Percentiles rank a stretch among this genome's conserved stretches.
These are phyloP conservation scores for Jackrogersella minutella DNA, from an alignment of 495 filamentous ascomycete species.

Conservation along the genomic window DNA sequence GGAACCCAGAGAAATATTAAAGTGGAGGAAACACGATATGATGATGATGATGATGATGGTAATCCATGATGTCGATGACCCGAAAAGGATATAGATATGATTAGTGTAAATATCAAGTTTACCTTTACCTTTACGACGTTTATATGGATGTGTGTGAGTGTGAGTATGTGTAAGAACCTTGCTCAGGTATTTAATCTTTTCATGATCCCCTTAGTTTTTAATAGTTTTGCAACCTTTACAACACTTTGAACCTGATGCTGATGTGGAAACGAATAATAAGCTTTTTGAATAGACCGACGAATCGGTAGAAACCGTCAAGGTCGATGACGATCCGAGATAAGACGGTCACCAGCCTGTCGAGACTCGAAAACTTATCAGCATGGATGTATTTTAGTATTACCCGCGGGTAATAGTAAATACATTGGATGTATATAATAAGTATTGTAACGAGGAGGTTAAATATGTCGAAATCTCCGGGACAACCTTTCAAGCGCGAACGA, in stretches of 20 bases:
- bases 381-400: not conserved
- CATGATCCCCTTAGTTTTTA: no score
- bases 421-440: not conserved
- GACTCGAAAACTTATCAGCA: not conserved
- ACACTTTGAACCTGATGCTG: not conserved
- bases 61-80: conserved; percentile 18
- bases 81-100: conserved; percentile 1
- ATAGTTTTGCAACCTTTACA: not conserved
- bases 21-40: conserved; percentile 22
- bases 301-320: conserved; percentile 1
- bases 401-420: not conserved
- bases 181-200: no score
- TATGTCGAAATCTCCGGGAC: conserved; percentile 19
- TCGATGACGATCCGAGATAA: conserved; percentile 2
- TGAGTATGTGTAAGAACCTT: no score
- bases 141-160: not conserved
- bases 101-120: not conserved
- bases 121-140: not conserved
- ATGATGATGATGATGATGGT: conserved; percentile 24
- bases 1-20: conserved; percentile 18
- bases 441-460: conserved; percentile 6
- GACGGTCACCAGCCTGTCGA: not conserved
- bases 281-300: conserved; percentile 2
- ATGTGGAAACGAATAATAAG: conserved; percentile 7
- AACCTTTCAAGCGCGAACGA: not conserved